Evolutionary conservation across 2,329 filamentous ascomycete genomes (phyloP).

Genomic region (Aspergillaceae sp.): DNA sequence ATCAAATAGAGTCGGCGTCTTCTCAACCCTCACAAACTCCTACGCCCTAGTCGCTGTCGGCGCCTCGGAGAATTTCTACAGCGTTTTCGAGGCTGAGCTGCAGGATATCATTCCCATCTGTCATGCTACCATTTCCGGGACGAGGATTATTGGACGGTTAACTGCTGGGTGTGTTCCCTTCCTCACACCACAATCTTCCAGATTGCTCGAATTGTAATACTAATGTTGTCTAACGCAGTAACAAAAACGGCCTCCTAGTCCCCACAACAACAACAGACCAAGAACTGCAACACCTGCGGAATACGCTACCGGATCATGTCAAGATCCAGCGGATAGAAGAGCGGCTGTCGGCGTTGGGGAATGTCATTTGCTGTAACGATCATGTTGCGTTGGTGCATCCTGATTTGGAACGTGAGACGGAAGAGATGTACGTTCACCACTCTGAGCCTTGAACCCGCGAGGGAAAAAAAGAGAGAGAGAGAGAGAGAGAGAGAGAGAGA

Average conservation of each 20-base stretch:
- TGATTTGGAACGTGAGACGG: slow-evolving; percentile 92
- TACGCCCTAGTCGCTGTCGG: slow-evolving; percentile 92
- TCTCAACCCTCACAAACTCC: slow-evolving; percentile 91
- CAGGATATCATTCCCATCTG: slow-evolving; percentile 96
- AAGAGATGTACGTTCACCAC: slow-evolving; percentile 60
- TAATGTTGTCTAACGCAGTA: slow-evolving; percentile 43
- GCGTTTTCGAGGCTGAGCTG: slow-evolving; percentile 94
- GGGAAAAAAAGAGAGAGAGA: no score
- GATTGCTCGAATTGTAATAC: slow-evolving; percentile 1
- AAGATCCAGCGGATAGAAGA: slow-evolving; percentile 98
- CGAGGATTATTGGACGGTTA: slow-evolving; percentile 88
- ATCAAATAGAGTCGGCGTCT: slow-evolving; percentile 74
- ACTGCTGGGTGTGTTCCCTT: slow-evolving; percentile 64
- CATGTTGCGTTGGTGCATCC: slow-evolving; percentile 95
- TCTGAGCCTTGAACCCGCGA: background rate
- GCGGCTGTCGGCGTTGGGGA: slow-evolving; percentile 86
- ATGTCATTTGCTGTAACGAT: slow-evolving; percentile 94
- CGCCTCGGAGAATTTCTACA: slow-evolving; percentile 98
- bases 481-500: no score
- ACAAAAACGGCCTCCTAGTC: slow-evolving; percentile 92
- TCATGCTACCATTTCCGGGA: slow-evolving; percentile 92
- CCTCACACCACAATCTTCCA: background rate
- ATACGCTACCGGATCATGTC: slow-evolving; percentile 82
- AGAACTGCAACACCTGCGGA: slow-evolving; percentile 93
- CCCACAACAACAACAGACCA: slow-evolving; percentile 95